Evolutionary conservation across 176 grass and related monocot species (phyloP).

Genomic region (Thinopyrum elongatum): DNA sequence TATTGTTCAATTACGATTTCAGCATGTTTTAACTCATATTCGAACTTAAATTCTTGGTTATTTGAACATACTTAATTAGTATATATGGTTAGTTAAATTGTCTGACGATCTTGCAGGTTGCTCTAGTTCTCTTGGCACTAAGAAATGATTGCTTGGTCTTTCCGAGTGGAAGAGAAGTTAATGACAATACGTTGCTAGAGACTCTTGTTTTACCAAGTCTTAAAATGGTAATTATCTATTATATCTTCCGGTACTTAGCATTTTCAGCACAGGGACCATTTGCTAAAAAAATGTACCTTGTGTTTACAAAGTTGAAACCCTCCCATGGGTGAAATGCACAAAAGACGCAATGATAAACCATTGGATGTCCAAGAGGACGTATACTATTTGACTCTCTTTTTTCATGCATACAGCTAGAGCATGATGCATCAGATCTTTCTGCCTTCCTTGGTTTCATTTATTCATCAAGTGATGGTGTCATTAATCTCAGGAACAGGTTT

Average conservation of each 20-base stretch:
- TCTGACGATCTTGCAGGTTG: background rate
- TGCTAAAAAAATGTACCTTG: background rate
- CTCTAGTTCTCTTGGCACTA: background rate
- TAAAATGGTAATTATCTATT: background rate
- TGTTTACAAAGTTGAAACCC: background rate
- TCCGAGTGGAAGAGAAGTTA: background rate
- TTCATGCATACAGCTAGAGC: background rate
- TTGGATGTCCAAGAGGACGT: background rate
- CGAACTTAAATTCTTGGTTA: background rate
- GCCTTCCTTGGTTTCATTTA: background rate
- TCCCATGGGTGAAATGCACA: background rate
- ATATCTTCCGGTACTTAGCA: background rate
- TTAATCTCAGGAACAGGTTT: background rate
- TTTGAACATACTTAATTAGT: background rate
- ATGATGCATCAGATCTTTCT: background rate
- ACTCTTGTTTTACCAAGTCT: background rate
- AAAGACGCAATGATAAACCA: background rate
- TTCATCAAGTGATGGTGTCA: constrained; percentile 14
- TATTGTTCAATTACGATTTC: background rate
- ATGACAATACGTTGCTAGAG: background rate
- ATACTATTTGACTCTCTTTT: background rate
- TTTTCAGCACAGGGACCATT: background rate
- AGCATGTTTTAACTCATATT: background rate
- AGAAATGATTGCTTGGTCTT: background rate
- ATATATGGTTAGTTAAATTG: background rate